Evolutionary conservation across 1,284 basidiomycete species (phyloP).

Genomic region (Ceratobasidium sp.): DNA sequence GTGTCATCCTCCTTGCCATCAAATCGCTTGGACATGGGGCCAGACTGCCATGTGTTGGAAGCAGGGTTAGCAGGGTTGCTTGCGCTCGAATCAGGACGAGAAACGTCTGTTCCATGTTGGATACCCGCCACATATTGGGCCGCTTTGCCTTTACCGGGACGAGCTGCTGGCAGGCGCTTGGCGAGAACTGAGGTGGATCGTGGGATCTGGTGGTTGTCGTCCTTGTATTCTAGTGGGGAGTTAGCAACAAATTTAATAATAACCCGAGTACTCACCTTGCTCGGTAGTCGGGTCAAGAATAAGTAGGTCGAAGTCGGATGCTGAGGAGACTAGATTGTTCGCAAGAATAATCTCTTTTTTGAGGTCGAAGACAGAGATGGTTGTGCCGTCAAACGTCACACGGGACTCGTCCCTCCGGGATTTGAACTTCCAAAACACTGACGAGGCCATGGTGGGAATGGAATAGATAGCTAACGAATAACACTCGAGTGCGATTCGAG

Average conservation of each 20-base stretch:
- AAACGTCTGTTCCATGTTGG: constrained; percentile 38
- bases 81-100: constrained; percentile 34
- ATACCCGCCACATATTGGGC: constrained; percentile 77
- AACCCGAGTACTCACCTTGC: constrained; percentile 67
- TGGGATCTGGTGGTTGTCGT: constrained; percentile 90
- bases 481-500: constrained; percentile 31
- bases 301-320: constrained; percentile 94
- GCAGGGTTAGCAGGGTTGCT: not conserved
- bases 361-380: constrained; percentile 98
- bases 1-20: constrained; percentile 70
- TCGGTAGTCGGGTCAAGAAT: constrained; percentile 85
- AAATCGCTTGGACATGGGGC: constrained; percentile 85
- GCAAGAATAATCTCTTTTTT: constrained; percentile 98
- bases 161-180: constrained; percentile 83
- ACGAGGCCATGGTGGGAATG: constrained; percentile 73
- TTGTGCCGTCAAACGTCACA: constrained; percentile 97
- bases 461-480: constrained; percentile 35
- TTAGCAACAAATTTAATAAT: constrained; percentile 5
- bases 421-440: constrained; percentile 98
- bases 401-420: constrained; percentile 93
- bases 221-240: constrained; percentile 76
- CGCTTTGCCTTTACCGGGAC: constrained; percentile 91
- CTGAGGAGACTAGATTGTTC: constrained; percentile 89
- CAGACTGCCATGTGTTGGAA: constrained; percentile 37
- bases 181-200: constrained; percentile 94